Percentiles rank a stretch among this genome's conserved stretches.
Conservation (phyloP, 139 green algal genomes). For the Protoeuglena noctilucae region DNA sequence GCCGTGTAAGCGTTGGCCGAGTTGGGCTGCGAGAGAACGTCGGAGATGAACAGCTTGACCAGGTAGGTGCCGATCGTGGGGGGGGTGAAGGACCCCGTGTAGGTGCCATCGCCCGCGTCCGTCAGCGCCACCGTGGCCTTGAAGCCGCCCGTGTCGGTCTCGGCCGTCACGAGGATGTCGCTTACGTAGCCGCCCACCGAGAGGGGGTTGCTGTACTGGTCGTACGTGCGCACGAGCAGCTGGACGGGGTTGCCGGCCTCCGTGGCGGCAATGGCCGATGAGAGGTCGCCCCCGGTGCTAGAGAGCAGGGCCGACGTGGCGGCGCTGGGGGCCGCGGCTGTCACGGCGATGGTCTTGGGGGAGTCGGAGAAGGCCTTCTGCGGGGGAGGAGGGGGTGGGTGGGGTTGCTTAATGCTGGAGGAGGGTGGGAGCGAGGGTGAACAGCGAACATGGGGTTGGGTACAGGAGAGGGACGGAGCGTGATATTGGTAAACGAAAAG, state of each 20-base stretch:
- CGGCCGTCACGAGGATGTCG: conserved; percentile 2
- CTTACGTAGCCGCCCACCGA: neutral
- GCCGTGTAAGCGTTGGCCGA: no score
- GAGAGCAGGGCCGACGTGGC: neutral
- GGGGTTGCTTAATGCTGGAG: no score
- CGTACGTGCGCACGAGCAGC: conserved; percentile 1
- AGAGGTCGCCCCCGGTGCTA: neutral
- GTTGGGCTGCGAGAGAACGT: no score
- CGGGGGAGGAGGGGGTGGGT: no score
- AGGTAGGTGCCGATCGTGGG: neutral
- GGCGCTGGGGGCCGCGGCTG: neutral
- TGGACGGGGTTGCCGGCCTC: neutral
- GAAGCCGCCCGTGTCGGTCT: neutral
- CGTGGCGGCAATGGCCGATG: no score
- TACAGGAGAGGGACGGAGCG: no score
- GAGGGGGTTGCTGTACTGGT: conserved; percentile 6
- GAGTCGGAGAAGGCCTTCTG: neutral
- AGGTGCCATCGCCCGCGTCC: neutral
- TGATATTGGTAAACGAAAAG: no score
- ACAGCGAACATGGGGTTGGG: no score
- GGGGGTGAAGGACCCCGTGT: no score
- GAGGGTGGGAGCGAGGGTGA: no score
- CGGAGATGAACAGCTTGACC: neutral
- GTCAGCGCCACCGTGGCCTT: neutral
- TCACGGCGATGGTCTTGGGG: neutral